Evolutionary conservation across 1,139 yeast genomes (phyloP), one percentile per base, ranked within the genome.

Genomic region (Geotrichum klebahnii): DNA sequence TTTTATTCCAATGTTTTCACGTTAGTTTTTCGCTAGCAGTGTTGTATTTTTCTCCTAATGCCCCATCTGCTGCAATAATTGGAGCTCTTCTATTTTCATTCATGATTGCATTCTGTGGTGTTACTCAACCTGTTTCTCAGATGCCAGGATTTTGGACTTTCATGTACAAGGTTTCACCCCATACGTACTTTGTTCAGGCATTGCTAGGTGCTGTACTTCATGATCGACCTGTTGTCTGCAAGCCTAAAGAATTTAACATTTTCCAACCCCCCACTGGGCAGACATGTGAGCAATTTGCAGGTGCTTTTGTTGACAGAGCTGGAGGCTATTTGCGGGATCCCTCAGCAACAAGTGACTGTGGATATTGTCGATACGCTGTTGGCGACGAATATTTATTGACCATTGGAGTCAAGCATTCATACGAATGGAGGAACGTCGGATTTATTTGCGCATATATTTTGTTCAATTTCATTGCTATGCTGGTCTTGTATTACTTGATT

Each of bases 141-240:
- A 75, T 81, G 77, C 85, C 84, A 10, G 80, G 81, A 1, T 81
- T 83, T 68, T 82, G 70, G 71, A 70, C 57, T 52, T 85, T 83
- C 69, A 80, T 83, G 84, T 77, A 80, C 68, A 77, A 80, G 61
- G 75, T 75, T 1, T 78, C 84, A 5, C 89, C 89, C 14, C 77
- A 76, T 66, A 81, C 86, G 0, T 83, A 82, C 60, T 74, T 79
- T 56, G 75, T 82, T 46, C 81, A 79, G 53, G 80, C 77, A 41
- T 65, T 81, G 59, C 71, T 80, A 42, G 68, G 77, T 19, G 55
- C 69, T 6, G 61, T 79, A 48, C 64, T 81, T 36, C 85, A 82
- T 57, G 72, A 74, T 19, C 74, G 81, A 52, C 64, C 68, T 12
- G 81, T 83, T n/a, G 59, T 58, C 19, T 84, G 92, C 65, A 59